Percentiles rank a stretch among this genome's conserved stretches.
Evolutionary conservation across 2,329 filamentous ascomycete species (phyloP).

Genomic region (Eurotiales sp.): DNA sequence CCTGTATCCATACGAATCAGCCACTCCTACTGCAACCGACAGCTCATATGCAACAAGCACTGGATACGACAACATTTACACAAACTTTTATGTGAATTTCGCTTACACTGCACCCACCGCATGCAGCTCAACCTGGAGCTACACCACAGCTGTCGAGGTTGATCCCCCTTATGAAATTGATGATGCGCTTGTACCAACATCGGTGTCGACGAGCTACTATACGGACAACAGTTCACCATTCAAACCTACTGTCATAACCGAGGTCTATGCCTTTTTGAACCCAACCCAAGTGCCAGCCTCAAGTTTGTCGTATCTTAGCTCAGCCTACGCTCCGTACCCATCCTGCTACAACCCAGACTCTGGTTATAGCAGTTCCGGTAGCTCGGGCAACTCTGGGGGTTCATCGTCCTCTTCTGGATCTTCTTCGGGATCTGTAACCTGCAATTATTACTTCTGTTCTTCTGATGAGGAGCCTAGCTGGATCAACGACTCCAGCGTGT

Average conservation of each 20-base stretch:
- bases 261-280: slow-evolving; percentile 24
- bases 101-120: slow-evolving; percentile 25
- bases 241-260: slow-evolving; percentile 23
- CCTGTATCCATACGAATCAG: slow-evolving; percentile 26
- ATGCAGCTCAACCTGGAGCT: slow-evolving; percentile 27
- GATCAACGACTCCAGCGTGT: slow-evolving; percentile 21
- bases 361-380: slow-evolving; percentile 5
- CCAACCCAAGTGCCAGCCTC: slow-evolving; percentile 26
- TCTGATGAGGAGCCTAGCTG: slow-evolving; percentile 17
- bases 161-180: slow-evolving; percentile 18
- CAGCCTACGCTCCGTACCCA: slow-evolving; percentile 12
- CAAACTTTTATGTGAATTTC: slow-evolving; percentile 25
- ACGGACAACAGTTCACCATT: slow-evolving; percentile 23
- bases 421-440: not conserved
- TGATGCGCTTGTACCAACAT: slow-evolving; percentile 20
- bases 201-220: slow-evolving; percentile 20
- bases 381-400: not conserved
- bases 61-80: slow-evolving; percentile 12
- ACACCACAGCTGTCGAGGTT: slow-evolving; percentile 21
- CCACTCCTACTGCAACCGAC: slow-evolving; percentile 11
- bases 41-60: slow-evolving; percentile 7
- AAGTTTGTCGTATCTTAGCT: slow-evolving; percentile 21
- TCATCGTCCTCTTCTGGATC: not conserved
- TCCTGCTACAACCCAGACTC: slow-evolving; percentile 9
- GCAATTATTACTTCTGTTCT: slow-evolving; percentile 7